Base-by-base conservation (phyloP, 805 yeast species). In the Ogataea pignaliae region DNA sequence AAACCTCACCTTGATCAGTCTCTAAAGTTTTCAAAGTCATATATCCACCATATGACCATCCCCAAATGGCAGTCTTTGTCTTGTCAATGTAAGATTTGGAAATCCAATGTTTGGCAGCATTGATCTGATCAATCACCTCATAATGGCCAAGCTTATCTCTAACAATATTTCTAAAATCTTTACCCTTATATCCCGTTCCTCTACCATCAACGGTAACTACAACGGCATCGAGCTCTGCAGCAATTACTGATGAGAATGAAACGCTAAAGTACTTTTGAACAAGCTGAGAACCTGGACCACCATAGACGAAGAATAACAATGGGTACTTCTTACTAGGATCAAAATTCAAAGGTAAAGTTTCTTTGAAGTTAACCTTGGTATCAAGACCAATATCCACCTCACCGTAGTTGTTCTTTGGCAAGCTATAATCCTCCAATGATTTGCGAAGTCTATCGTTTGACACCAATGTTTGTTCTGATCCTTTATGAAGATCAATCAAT, bases 131-230 rank as follows among this genome's bases (percentile, higher is more conserved):
- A 26, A 69, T 66, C 1, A 93, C 85, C 64, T 93, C 99, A 59
- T 74, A 80, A 51, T 81, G 70, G 2, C 98, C 97, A 42, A 93
- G 71, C 29, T 78, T 76, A 60, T 87, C 95, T 41, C 95, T 78
- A 2, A 93, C 98, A 31, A 79, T 62, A 26, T 85, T 76, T 60
- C 96, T 79, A 69, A 83, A 93, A 40, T 76, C 61, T 41, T 83
- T 76, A 12, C 96, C 96, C 66, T 81, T 87, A 64, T 73, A 87
- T 0, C 97, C 98, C 1, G 99, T 93, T 29, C 99, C 99, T 54
- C 99, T 78, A 0, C 98, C 98, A 65, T 93, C 99, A 3, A 93
- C 95, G 1, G 96, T 86, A 1, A 93, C 96, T 9, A 93, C 96
- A 39, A 93, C 76, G 2, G 95, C 88, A 55, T 84, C 75, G 50